Conservation (phyloP, 2,329 filamentous ascomycete species). For the Penicillium janthinellum region DNA sequence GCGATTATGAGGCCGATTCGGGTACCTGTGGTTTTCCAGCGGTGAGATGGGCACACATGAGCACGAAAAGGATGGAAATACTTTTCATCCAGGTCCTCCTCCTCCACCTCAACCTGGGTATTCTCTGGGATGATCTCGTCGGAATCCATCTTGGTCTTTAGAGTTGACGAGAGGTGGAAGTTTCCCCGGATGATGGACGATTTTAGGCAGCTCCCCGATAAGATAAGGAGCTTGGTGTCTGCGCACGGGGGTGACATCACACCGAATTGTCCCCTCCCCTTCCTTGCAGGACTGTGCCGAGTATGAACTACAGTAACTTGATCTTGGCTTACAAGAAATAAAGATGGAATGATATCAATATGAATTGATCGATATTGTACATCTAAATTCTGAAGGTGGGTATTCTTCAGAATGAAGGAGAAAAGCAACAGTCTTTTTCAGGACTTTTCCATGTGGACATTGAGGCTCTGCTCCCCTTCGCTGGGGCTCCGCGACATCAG, state of each 20-base stretch:
- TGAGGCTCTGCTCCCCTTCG: conserved; percentile 6
- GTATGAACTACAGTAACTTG: background rate
- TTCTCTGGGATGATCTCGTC: conserved; percentile 27
- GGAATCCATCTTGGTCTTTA: conserved; percentile 30
- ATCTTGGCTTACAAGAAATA: background rate
- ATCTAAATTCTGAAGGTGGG: background rate
- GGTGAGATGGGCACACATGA: conserved; percentile 10
- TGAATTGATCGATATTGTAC: background rate
- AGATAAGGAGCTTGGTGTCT: conserved; percentile 17
- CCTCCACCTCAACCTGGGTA: conserved; percentile 8
- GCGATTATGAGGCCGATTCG: conserved; percentile 79
- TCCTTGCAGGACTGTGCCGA: background rate
- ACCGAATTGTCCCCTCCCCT: conserved; percentile 1
- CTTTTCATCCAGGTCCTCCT: conserved; percentile 38
- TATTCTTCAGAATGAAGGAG: background rate
- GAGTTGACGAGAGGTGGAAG: conserved; percentile 4
- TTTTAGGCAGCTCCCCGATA: conserved; percentile 33
- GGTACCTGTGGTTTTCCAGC: conserved; percentile 59
- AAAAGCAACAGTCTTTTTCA: background rate
- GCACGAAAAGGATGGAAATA: conserved; percentile 10
- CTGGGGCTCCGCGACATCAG: conserved; percentile 12
- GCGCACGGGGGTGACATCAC: conserved; percentile 29
- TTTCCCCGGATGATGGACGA: conserved; percentile 10
- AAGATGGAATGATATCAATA: background rate
- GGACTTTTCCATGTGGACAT: conserved; percentile 2